Base-by-base conservation (phyloP, 139 green algal species). In the Chlorella sp. region DNA sequence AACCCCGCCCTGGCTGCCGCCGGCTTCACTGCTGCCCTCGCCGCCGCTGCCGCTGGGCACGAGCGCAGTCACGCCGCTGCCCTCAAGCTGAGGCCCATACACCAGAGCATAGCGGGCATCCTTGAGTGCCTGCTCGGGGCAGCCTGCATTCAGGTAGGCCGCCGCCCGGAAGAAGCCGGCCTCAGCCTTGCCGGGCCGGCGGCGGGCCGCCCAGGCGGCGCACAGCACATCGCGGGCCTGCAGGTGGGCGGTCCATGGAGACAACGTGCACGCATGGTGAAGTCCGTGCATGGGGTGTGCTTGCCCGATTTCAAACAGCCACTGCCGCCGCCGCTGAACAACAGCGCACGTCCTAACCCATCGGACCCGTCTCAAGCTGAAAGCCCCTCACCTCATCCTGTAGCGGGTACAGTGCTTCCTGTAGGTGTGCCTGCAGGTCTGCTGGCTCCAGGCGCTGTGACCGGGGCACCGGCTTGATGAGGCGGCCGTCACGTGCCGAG, bases 401-500 rank as follows among this genome's bases (percentile, higher is more conserved):
- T 44, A 89, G 63, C 38, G 16, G 12, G 20, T 76, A 55, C 74
- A 89, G 87, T 34, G 74, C 55, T 0, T 28, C 47, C 30, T 74
- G 23, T 38, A 91, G 38, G 34, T 41, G 32, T 0, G 39, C 72
- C 60, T 63, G 34, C n/a, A 91, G 79, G 2, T 76, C 64, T 2
- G 47, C 57, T 26, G 34, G 26, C 2, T 16, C 30, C 39, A 92
- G 73, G 21, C 78, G 79, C 44, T 63, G 57, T 69, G 85, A 64
- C 0, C 39, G 39, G 1, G 87, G 84, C 32, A 92, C 80, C 5
- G 39, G 72, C 73, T 86, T 86, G 25, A 92, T 74, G 12, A 88
- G 74, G 47, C 65, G 82, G 34, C 89, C 89, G n/a, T 92, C 89
- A 2, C 89, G 74, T 3, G 26, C 57, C 51, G 87, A 91, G 13